Evolutionary conservation across 1,139 yeast genomes (phyloP), one percentile per base, ranked within the genome.

Genomic region (Protomyces inundatus): DNA sequence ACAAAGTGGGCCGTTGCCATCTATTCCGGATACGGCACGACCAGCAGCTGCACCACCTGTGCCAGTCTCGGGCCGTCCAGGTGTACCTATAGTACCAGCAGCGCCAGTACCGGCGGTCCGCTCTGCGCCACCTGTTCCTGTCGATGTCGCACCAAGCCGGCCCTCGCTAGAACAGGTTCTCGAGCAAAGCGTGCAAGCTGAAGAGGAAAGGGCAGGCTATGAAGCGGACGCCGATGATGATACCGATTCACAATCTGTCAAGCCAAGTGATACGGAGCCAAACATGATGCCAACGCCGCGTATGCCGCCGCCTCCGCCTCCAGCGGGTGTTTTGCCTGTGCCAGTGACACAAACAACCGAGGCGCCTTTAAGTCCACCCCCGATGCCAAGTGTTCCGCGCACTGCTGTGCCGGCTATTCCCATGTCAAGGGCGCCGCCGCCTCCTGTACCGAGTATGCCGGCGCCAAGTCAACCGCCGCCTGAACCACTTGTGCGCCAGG

Each of bases 81-180:
- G 9, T 30, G 60, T 74, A n/a, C 64, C 69, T 12, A 68, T 70
- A 7, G 69, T 72, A 10, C 60, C 63, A 30, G 66, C 71, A 23
- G 66, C 65, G 42, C 65, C 67, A 16, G 71, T 68, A 12, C 36
- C n/a, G 42, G 64, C 45, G 65, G 61, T 50, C 64, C 71, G 54
- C 61, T 67, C 61, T 68, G 59, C 60, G 46, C 53, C 34, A 50
- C 42, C 48, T 16, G 58, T 16, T 46, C 48, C 54, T 39, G 57
- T 37, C 39, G n/a, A 37, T 9, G 12, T 10, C 40, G 40, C 10
- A 37, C n/a, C 40, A 37, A 37, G n/a, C 40, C n/a, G 10, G n/a
- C 40, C 40, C 1, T 37, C 40, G 40, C 40, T 10, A n/a, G 40
- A n/a, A 10, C 40, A 37, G 3, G 40, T n/a, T 2, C n/a, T 37